phyloP scores from a whole-genome alignment of 2,329 filamentous ascomycete species.

The Ploettnerulaceae sp. region DNA sequence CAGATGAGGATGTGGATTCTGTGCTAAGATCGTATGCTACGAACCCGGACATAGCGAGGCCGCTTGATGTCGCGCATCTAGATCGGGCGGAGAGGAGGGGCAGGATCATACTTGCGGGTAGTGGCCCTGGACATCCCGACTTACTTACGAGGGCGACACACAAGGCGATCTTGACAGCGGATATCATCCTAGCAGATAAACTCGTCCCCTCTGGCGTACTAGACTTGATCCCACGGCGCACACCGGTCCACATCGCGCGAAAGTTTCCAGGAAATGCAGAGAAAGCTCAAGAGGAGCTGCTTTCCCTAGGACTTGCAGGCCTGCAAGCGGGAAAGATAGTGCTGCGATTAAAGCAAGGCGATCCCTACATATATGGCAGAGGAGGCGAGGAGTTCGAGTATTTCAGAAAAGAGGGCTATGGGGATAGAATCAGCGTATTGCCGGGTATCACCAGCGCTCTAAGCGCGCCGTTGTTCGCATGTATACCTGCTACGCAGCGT shows the following conservation, averaged over 20 bases:
- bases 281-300: constrained; percentile 82
- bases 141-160: constrained; percentile 80
- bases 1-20: constrained; percentile 70
- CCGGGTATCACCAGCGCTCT: constrained; percentile 89
- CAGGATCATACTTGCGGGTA: constrained; percentile 81
- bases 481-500: constrained; percentile 82
- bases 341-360: constrained; percentile 88
- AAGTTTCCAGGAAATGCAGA: constrained; percentile 99
- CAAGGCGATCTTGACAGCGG: constrained; percentile 68
- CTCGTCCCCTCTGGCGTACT: constrained; percentile 80
- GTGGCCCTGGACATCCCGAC: constrained; percentile 87
- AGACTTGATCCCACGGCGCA: constrained; percentile 83
- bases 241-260: constrained; percentile 83
- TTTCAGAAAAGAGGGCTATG: constrained; percentile 68
- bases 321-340: constrained; percentile 69
- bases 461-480: constrained; percentile 81
- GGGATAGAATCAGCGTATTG: constrained; percentile 61
- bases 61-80: constrained; percentile 31
- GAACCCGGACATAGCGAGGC: constrained; percentile 29
- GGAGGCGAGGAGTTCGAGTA: constrained; percentile 89
- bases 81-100: constrained; percentile 44
- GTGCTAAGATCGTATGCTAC: constrained; percentile 69
- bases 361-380: constrained; percentile 92
- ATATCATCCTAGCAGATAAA: constrained; percentile 81
- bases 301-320: constrained; percentile 69